These are phyloP conservation scores for Xylariales sp. DNA, from an alignment of 2,329 filamentous ascomycete genomes.

Conservation along the genomic window DNA sequence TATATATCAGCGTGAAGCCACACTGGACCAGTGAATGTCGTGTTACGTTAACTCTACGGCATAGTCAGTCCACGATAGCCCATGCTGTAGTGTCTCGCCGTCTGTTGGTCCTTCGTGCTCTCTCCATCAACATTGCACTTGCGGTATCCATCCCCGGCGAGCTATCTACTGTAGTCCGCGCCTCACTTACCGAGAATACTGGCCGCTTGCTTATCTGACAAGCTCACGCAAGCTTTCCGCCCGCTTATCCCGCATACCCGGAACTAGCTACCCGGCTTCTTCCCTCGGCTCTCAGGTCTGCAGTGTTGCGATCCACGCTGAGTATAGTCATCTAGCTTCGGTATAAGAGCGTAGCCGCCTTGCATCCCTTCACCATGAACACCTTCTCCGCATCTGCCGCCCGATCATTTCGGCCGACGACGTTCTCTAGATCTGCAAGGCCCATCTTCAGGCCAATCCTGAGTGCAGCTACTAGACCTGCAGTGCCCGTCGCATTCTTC, in stretches of 20 bases:
- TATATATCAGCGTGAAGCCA: too few relatives aligned
- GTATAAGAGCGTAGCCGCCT: constrained; percentile 1
- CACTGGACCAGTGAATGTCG: too few relatives aligned
- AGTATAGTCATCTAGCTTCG: constrained; percentile 7
- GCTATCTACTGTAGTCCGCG: too few relatives aligned
- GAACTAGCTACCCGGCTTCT: constrained; percentile 10
- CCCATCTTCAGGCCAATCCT: constrained; percentile 23
- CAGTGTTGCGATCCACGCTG: constrained; percentile 1
- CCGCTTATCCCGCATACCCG: constrained; percentile 2
- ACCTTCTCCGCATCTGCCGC: constrained; percentile 19
- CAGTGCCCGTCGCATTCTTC: constrained; percentile 26
- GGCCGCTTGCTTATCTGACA: background rate
- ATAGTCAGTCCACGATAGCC: too few relatives aligned
- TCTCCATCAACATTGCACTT: too few relatives aligned
- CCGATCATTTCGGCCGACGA: constrained; percentile 23
- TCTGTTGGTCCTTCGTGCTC: too few relatives aligned
- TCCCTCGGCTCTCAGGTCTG: constrained; percentile 16
- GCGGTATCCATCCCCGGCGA: too few relatives aligned
- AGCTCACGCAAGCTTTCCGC: background rate
- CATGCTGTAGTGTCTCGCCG: too few relatives aligned
- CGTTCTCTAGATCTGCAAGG: constrained; percentile 22
- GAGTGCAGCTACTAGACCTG: constrained; percentile 19
- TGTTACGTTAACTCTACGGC: too few relatives aligned
- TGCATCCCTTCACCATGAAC: constrained; percentile 21
- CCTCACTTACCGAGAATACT: too few relatives aligned